These are phyloP conservation scores for Coriolopsis trogii DNA, from an alignment of 1,284 basidiomycete genomes.

Conservation along the genomic window DNA sequence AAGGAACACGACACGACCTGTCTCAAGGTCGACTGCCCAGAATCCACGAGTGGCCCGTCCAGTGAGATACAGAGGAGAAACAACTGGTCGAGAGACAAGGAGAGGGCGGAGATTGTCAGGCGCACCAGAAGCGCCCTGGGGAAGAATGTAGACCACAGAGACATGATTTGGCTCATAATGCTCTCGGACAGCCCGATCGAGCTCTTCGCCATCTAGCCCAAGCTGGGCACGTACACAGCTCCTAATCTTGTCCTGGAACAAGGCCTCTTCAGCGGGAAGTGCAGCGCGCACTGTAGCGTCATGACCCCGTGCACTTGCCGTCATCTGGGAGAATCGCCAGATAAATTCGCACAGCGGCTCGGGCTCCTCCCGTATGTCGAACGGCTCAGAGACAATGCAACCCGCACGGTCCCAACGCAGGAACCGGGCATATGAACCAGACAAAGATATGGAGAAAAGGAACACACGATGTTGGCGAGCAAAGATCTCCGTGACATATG, in stretches of 20 bases:
- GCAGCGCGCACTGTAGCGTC: constrained; percentile 1
- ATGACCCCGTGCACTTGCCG: constrained; percentile 1
- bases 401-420: constrained; percentile 12
- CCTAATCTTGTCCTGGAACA: neutral
- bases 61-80: neutral
- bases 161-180: constrained; percentile 5
- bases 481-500: constrained; percentile 8
- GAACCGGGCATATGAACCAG: constrained; percentile 4
- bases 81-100: constrained; percentile 11
- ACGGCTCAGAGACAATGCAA: constrained; percentile 3
- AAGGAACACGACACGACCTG: constrained; percentile 2
- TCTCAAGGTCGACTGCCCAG: constrained; percentile 4
- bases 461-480: constrained; percentile 9
- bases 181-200: constrained; percentile 1
- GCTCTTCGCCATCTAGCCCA: neutral
- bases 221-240: neutral
- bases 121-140: neutral
- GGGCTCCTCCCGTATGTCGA: constrained; percentile 5
- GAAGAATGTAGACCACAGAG: neutral
- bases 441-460: constrained; percentile 1
- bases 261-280: neutral
- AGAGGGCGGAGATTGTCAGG: neutral
- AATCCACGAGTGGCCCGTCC: constrained; percentile 10
- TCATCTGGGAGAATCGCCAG: constrained; percentile 1
- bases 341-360: constrained; percentile 2